Base-by-base conservation (phyloP, 192 early-diverging fungal species). In the Entophlyctis luteolus region DNA sequence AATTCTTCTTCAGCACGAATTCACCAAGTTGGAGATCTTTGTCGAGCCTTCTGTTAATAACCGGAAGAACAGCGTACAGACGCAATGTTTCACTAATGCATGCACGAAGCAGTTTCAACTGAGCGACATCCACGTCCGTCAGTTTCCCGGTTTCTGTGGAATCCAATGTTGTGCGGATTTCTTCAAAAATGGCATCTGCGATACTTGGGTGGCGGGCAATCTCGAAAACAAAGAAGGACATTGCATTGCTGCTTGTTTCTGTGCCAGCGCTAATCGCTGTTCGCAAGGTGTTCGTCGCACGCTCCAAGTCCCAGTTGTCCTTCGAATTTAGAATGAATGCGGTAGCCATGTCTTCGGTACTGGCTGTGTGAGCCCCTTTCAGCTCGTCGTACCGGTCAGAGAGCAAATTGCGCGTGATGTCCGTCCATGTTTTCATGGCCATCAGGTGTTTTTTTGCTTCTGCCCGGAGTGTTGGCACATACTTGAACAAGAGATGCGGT, bases 221-320 rank as follows among this genome's bases (percentile, higher is more conserved):
- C 29, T 63, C 60, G 31, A 49, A 63, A 0, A 49, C 5, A 28
- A 63, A n/a, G 31, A 63, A 63, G 5, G 46, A 29, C 45, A 63
- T 47, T 25, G 46, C 36, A n/a, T 63, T 63, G n/a, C 27, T 27
- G 18, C 20, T 29, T 2, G 60, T 63, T 10, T 63, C 60, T n/a
- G 38, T 46, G 12, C 60, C 60, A 12, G 47, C 60, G 22, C 32
- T 37, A 31, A 63, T 27, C 0, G 46, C 47, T 31, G n/a, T n/a
- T n/a, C n/a, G n/a, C n/a, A n/a, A n/a, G n/a, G n/a, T n/a, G n/a
- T n/a, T n/a, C n/a, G n/a, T n/a, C n/a, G n/a, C n/a, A n/a, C n/a
- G n/a, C n/a, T n/a, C n/a, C n/a, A n/a, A n/a, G n/a, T n/a, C n/a
- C n/a, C n/a, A n/a, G n/a, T n/a, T n/a, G n/a, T n/a, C n/a, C n/a